phyloP scores from a whole-genome alignment of 163 green algal genomes.

The Prototheca wickerhamii region DNA sequence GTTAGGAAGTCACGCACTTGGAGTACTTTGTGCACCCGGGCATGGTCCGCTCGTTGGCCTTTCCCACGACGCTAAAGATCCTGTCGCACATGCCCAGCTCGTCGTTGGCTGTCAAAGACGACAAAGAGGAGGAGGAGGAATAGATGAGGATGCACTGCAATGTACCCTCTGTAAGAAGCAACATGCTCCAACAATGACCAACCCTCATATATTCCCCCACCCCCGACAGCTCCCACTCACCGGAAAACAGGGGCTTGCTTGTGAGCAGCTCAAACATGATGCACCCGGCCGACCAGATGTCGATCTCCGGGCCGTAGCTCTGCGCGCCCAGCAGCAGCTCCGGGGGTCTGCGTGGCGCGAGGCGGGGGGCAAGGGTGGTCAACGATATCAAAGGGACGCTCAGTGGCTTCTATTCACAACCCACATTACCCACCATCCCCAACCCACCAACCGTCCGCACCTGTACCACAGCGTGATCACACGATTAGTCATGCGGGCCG shows the following conservation, averaged over 20 bases:
- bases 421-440: not conserved
- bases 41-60: conserved; percentile 59
- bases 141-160: not conserved
- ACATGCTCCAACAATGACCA: not conserved
- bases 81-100: conserved; percentile 66
- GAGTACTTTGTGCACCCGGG: conserved; percentile 40
- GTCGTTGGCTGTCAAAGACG: conserved; percentile 52
- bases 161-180: not conserved
- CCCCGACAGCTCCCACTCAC: conserved; percentile 3
- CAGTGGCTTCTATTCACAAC: not conserved
- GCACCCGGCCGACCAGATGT: conserved; percentile 97
- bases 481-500: conserved; percentile 74
- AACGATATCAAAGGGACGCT: not conserved
- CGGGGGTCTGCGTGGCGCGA: conserved; percentile 55
- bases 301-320: conserved; percentile 75
- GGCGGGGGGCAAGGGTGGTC: not conserved
- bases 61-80: conserved; percentile 64
- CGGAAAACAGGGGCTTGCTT: conserved; percentile 67
- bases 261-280: conserved; percentile 92
- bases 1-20: conserved; percentile 12
- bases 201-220: not conserved
- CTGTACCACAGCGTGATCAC: conserved; percentile 98
- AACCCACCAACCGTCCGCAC: conserved; percentile 38
- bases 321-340: conserved; percentile 83
- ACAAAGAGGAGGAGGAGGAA: not conserved